Percentiles rank a stretch among this genome's conserved stretches.
These are phyloP conservation scores for Helenozyma baotianmanensis DNA, from an alignment of 805 yeast genomes.

Conservation along the genomic window DNA sequence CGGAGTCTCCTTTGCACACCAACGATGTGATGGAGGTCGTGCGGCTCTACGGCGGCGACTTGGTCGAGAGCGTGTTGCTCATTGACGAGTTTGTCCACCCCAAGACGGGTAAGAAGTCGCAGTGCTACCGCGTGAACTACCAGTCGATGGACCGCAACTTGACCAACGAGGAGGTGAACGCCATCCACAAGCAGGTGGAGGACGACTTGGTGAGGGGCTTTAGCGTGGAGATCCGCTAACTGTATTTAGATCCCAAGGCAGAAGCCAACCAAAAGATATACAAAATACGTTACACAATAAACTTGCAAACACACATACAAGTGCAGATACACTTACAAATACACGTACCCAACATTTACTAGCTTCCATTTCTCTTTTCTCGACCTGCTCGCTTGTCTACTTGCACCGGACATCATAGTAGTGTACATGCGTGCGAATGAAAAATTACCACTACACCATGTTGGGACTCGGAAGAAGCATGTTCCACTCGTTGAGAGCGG, in stretches of 20 bases:
- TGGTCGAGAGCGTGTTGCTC: slow-evolving; percentile 78
- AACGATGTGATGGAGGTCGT: slow-evolving; percentile 95
- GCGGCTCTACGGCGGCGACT: slow-evolving; percentile 76
- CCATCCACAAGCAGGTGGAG: slow-evolving; percentile 63
- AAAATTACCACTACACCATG: slow-evolving; percentile 3
- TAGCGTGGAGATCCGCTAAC: slow-evolving; percentile 51
- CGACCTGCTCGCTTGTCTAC: too few species aligned
- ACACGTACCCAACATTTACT: too few species aligned
- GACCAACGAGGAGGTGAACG: slow-evolving; percentile 80
- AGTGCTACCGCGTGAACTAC: slow-evolving; percentile 85
- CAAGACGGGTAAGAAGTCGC: slow-evolving; percentile 67
- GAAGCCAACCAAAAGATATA: too few species aligned
- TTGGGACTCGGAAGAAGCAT: slow-evolving; percentile 5
- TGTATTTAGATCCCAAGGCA: not conserved
- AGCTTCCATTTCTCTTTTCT: too few species aligned
- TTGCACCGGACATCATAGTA: not conserved
- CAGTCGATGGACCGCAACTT: slow-evolving; percentile 94
- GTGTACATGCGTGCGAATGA: slow-evolving; percentile 1
- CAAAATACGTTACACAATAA: not conserved
- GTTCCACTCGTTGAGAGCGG: slow-evolving; percentile 2
- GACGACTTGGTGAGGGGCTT: slow-evolving; percentile 47
- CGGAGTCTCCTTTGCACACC: slow-evolving; percentile 51
- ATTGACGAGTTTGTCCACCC: slow-evolving; percentile 86
- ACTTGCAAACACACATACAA: not conserved
- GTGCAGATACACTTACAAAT: too few species aligned